Evolutionary conservation across 768 basidiomycete species (phyloP), one percentile per base, ranked within the genome.

Genomic region (Kwoniella sp.): DNA sequence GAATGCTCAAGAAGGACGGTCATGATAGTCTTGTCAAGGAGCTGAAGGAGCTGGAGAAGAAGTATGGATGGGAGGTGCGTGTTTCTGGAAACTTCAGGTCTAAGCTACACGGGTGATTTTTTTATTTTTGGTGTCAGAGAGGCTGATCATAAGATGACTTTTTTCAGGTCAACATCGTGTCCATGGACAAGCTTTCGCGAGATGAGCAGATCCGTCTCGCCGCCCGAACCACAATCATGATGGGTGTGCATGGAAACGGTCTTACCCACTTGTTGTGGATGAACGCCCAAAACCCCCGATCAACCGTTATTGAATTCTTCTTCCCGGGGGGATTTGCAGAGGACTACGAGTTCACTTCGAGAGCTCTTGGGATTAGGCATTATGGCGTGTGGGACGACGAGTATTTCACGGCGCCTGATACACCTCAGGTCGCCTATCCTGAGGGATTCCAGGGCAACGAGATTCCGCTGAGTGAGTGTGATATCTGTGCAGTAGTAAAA

Each of bases 371-470:
- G 9, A 91, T 95, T 84, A 82, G 78, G 19, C 87, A 92, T 79
- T 89, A 87, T 68, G 88, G 86, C 1, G 88, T 95, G 79, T 95
- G 93, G 92, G 85, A 86, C 17, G 82, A 86, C 57, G 73, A 83
- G 89, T 90, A 68, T 40, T 92, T 94, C 75, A 88, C 90, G 1
- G 83, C 86, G 47, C 90, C 91, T 0, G 85, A 85, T 13, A 75
- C 87, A 4, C 92, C 92, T 80, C 81, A 81, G 2, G 84, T 87
- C 0, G 81, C 83, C 21, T 92, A 94, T 69, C 91, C 91, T 0
- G 86, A 88, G 44, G 93, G 90, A n/a, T 96, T 96, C 82, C 91
- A 93, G 85, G 92, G 87, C 15, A 92, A 90, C 76, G 84, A 83
- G 13, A 96, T 96, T 63, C 92, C 92, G 2, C 83, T 96, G 29